Percentiles rank a stretch among this genome's conserved stretches.
Evolutionary conservation across 1,284 basidiomycete species (phyloP).

Genomic region (Psilocybe mexicana): DNA sequence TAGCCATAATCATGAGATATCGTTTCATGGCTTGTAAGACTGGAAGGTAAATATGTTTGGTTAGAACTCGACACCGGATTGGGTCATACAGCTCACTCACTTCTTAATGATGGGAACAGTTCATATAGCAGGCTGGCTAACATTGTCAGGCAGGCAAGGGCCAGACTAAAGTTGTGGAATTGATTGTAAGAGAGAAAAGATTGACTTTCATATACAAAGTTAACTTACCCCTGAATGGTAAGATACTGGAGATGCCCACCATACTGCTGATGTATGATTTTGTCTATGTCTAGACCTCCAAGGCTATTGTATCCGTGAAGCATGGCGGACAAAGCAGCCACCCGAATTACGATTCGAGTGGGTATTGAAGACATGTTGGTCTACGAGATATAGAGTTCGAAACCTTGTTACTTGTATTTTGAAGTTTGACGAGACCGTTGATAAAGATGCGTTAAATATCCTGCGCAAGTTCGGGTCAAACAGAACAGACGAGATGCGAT

Average conservation of each 20-base stretch:
- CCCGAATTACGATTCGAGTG: slow-evolving; percentile 38
- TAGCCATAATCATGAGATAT: slow-evolving; percentile 55
- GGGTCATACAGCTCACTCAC: slow-evolving; percentile 33
- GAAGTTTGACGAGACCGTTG: no score
- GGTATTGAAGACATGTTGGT: background rate
- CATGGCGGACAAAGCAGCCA: slow-evolving; percentile 44
- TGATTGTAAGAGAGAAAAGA: background rate
- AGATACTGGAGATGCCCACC: slow-evolving; percentile 73
- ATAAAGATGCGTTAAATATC: no score
- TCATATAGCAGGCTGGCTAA: slow-evolving; percentile 47
- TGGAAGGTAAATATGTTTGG: slow-evolving; percentile 20
- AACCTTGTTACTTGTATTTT: no score
- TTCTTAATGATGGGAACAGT: slow-evolving; percentile 44
- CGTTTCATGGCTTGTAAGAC: slow-evolving; percentile 52
- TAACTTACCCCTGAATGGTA: slow-evolving; percentile 72
- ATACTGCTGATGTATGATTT: slow-evolving; percentile 45
- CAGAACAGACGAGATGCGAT: no score
- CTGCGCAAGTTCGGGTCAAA: no score
- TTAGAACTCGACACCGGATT: background rate
- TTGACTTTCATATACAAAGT: background rate
- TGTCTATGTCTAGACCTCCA: slow-evolving; percentile 34
- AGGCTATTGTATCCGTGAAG: slow-evolving; percentile 47
- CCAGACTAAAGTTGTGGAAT: slow-evolving; percentile 36
- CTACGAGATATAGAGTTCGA: background rate
- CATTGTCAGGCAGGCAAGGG: slow-evolving; percentile 54